Conservation (phyloP, 2,329 filamentous ascomycete genomes). For the Clarireedia sp. region DNA sequence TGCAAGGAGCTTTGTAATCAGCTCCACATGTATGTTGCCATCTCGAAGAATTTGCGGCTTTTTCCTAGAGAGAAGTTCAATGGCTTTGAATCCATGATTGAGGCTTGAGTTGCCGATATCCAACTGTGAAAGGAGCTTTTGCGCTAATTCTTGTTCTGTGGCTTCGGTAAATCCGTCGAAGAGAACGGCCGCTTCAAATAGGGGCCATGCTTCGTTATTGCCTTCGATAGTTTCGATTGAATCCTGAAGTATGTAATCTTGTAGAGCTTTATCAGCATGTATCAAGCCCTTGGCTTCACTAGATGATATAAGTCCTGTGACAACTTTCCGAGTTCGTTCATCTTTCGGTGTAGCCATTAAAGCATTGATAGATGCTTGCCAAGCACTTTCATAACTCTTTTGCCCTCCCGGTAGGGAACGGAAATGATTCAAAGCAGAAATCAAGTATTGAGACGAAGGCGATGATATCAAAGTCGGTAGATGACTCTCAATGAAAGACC, state of each 20-base stretch:
- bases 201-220: slow-evolving; percentile 32
- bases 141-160: slow-evolving; percentile 27
- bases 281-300: slow-evolving; percentile 34
- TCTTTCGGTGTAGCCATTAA: slow-evolving; percentile 32
- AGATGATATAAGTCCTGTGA: slow-evolving; percentile 42
- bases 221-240: slow-evolving; percentile 35
- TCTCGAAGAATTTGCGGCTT: slow-evolving; percentile 39
- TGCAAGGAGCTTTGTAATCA: slow-evolving; percentile 46
- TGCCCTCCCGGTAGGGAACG: slow-evolving; percentile 36
- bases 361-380: slow-evolving; percentile 33
- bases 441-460: slow-evolving; percentile 57
- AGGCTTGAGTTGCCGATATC: slow-evolving; percentile 14
- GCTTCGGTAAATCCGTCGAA: slow-evolving; percentile 23
- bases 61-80: slow-evolving; percentile 42
- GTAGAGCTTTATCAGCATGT: slow-evolving; percentile 35
- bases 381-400: slow-evolving; percentile 15
- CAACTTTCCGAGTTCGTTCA: slow-evolving; percentile 28
- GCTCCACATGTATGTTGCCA: slow-evolving; percentile 39
- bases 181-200: slow-evolving; percentile 42
- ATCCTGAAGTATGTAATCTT: slow-evolving; percentile 38
- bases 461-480: slow-evolving; percentile 55
- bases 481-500: slow-evolving; percentile 45
- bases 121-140: slow-evolving; percentile 26
- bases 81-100: slow-evolving; percentile 34
- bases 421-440: slow-evolving; percentile 55